Percentiles rank a stretch among this genome's conserved stretches.
phyloP scores from a whole-genome alignment of 23 red algal genomes.

The Gracilariopsis chorda region DNA sequence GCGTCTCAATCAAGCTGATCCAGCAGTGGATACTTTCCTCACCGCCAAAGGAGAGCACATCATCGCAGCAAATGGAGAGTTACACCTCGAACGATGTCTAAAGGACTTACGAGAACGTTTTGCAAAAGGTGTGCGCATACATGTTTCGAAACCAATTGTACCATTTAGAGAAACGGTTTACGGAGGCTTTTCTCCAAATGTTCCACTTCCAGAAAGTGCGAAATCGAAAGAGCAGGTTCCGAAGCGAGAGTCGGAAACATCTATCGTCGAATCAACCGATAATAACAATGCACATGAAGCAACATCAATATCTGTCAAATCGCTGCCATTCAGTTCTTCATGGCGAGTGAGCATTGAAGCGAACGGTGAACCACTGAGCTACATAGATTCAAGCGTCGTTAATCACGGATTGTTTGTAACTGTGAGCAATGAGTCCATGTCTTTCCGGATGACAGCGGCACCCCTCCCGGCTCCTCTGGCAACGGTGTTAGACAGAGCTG shows the following conservation, averaged over 20 bases:
- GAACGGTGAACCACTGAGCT: background rate
- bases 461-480: constrained; percentile 44
- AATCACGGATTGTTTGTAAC: constrained; percentile 23
- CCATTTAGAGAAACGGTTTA: constrained; percentile 88
- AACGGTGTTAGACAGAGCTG: constrained; percentile 43
- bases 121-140: constrained; percentile 70
- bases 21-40: constrained; percentile 85
- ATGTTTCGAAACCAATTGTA: constrained; percentile 91
- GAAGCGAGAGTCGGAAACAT: background rate
- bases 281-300: background rate
- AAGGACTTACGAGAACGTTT: constrained; percentile 83
- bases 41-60: constrained; percentile 81
- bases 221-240: background rate
- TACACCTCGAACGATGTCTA: constrained; percentile 95
- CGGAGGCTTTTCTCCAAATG: constrained; percentile 61
- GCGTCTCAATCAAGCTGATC: constrained; percentile 86
- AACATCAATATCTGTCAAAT: background rate
- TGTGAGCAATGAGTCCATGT: constrained; percentile 24
- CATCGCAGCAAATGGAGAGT: constrained; percentile 85
- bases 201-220: background rate
- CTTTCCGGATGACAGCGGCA: constrained; percentile 31
- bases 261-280: no score
- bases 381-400: background rate
- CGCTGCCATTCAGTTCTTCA: background rate
- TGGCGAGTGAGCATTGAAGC: constrained; percentile 15